These are phyloP conservation scores for Stenogyne calaminthoides DNA, from an alignment of 305 asterid genomes.

Conservation along the genomic window DNA sequence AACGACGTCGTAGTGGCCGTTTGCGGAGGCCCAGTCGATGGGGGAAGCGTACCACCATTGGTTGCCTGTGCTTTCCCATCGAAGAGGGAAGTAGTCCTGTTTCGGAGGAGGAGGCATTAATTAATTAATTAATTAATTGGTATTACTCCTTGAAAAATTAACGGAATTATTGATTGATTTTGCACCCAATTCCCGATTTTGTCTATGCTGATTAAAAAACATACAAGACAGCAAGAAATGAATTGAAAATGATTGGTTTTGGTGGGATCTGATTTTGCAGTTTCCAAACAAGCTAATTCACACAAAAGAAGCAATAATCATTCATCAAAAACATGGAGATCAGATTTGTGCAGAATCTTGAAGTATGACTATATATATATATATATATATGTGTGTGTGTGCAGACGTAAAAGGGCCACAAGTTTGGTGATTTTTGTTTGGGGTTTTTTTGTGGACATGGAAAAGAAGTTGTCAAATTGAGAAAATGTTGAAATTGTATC, in stretches of 20 bases:
- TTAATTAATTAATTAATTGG: too few relatives aligned
- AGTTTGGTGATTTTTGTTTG: conserved; percentile 32
- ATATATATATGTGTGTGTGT: too few relatives aligned
- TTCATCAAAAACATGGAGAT: conserved; percentile 6
- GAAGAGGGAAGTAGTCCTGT: conserved; percentile 64
- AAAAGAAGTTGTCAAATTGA: conserved; percentile 4
- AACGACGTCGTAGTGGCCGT: conserved; percentile 86
- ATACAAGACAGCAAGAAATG: too few relatives aligned
- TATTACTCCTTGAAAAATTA: too few relatives aligned
- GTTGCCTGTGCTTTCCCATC: conserved; percentile 90
- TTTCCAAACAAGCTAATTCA: background rate
- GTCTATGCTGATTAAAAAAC: too few relatives aligned
- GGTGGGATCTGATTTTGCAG: conserved; percentile 15
- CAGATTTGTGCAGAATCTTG: background rate
- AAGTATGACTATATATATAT: too few relatives aligned
- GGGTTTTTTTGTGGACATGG: conserved; percentile 33
- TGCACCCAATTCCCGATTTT: too few relatives aligned
- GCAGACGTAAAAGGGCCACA: conserved; percentile 34
- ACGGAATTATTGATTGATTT: too few relatives aligned
- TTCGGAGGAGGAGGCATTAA: conserved; percentile 51
- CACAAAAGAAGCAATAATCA: background rate
- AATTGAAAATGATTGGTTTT: background rate
- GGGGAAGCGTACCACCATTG: conserved; percentile 99
- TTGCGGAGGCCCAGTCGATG: conserved; percentile 95
- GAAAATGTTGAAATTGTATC: background rate